Conservation (phyloP, 2,329 filamentous ascomycete genomes). For the Fusarium sp. region DNA sequence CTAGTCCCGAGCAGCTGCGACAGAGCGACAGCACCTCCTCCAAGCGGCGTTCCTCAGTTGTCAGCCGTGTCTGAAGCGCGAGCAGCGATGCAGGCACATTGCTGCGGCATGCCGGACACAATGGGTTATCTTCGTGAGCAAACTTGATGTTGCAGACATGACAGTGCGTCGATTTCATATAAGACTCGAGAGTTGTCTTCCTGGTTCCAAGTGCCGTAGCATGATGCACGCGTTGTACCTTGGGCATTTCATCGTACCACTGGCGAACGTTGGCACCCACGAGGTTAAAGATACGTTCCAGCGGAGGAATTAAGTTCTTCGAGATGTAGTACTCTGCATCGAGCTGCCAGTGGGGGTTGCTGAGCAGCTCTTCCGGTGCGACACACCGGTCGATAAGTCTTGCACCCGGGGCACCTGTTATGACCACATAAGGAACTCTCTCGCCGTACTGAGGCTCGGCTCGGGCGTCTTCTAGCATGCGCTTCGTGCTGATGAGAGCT, state of each 20-base stretch:
- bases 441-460: slow-evolving; percentile 96
- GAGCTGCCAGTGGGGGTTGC: slow-evolving; percentile 83
- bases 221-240: slow-evolving; percentile 79
- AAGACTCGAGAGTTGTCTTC: slow-evolving; percentile 91
- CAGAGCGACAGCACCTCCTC: slow-evolving; percentile 80
- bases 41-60: slow-evolving; percentile 74
- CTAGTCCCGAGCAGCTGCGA: slow-evolving; percentile 82
- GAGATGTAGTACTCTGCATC: slow-evolving; percentile 98
- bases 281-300: slow-evolving; percentile 97
- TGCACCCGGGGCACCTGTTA: slow-evolving; percentile 89
- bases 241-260: slow-evolving; percentile 99
- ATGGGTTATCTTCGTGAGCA: slow-evolving; percentile 50
- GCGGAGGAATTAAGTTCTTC: slow-evolving; percentile 94
- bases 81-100: slow-evolving; percentile 74
- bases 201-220: slow-evolving; percentile 52
- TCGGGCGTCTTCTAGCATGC: slow-evolving; percentile 89
- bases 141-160: slow-evolving; percentile 73
- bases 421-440: slow-evolving; percentile 93
- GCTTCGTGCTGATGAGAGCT: slow-evolving; percentile 87
- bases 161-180: slow-evolving; percentile 87
- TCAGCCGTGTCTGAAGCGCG: slow-evolving; percentile 74
- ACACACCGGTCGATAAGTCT: slow-evolving; percentile 92
- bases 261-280: slow-evolving; percentile 90
- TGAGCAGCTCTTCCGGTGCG: slow-evolving; percentile 85
- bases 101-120: slow-evolving; percentile 73